These are phyloP conservation scores for Pestalotiopsis sp. DNA, from an alignment of 2,329 filamentous ascomycete species.

Conservation along the genomic window DNA sequence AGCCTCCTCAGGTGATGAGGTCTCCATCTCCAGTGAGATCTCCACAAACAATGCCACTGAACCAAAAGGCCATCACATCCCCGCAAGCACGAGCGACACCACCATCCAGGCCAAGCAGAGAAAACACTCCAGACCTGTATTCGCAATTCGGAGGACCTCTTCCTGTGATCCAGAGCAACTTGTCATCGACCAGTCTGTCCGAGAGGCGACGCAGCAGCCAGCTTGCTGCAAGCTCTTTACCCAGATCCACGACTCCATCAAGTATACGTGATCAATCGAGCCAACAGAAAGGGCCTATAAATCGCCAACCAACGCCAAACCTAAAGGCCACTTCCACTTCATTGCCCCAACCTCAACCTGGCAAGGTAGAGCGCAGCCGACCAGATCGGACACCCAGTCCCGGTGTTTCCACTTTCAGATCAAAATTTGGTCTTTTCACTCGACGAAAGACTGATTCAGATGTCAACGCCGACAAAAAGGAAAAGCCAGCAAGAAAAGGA, in stretches of 20 bases:
- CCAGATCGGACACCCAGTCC: conserved; percentile 55
- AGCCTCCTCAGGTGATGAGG: conserved; percentile 29
- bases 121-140: conserved; percentile 67
- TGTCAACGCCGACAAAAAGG: conserved; percentile 55
- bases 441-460: conserved; percentile 68
- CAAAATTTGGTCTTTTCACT: conserved; percentile 78
- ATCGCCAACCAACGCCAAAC: conserved; percentile 39
- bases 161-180: conserved; percentile 66
- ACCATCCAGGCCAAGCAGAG: conserved; percentile 68
- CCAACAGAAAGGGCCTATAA: conserved; percentile 30
- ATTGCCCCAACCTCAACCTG: conserved; percentile 23
- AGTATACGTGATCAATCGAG: conserved; percentile 34
- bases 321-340: conserved; percentile 24
- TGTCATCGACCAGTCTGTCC: conserved; percentile 51
- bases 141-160: conserved; percentile 54
- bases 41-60: conserved; percentile 26
- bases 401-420: conserved; percentile 58
- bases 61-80: conserved; percentile 29
- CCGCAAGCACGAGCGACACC: conserved; percentile 41
- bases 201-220: conserved; percentile 49
- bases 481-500: conserved; percentile 69
- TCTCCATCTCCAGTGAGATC: conserved; percentile 38
- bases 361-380: conserved; percentile 30
- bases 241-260: conserved; percentile 38
- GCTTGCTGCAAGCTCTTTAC: conserved; percentile 35